These are phyloP conservation scores for Achlya hypogyna DNA, from an alignment of 352 stramenopile genomes.

Conservation along the genomic window DNA sequence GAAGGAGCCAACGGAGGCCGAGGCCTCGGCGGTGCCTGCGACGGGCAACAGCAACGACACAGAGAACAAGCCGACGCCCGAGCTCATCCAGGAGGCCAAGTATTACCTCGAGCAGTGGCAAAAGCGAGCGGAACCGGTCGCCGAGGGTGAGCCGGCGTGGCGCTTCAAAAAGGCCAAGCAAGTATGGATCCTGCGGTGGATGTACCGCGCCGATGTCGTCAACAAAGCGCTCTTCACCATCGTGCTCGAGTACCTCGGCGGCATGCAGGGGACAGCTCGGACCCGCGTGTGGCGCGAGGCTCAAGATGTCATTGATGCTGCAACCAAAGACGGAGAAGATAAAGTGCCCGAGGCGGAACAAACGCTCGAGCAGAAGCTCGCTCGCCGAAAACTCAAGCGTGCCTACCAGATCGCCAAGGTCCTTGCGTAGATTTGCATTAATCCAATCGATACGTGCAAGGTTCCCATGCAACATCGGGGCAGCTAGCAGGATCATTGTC, in stretches of 20 bases:
- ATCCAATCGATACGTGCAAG: no score
- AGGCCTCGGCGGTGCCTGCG: not conserved
- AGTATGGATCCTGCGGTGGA: constrained; percentile 71
- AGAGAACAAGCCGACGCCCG: constrained; percentile 60
- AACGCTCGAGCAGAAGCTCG: constrained; percentile 27
- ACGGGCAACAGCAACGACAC: constrained; percentile 29
- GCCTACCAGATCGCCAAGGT: constrained; percentile 65
- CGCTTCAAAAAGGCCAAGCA: constrained; percentile 86
- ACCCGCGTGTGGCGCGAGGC: constrained; percentile 59
- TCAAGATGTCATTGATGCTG: constrained; percentile 21
- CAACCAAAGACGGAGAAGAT: not conserved
- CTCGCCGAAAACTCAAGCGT: constrained; percentile 66
- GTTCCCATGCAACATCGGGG: no score
- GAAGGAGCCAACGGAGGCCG: not conserved
- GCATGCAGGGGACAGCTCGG: constrained; percentile 55
- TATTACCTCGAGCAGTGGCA: constrained; percentile 79
- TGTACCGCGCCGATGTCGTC: constrained; percentile 70
- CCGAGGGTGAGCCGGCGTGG: constrained; percentile 47
- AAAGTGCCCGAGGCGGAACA: constrained; percentile 12
- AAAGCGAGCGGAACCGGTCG: constrained; percentile 31
- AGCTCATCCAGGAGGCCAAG: constrained; percentile 71
- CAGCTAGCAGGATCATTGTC: no score
- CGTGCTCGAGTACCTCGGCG: constrained; percentile 61
- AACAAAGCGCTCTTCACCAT: constrained; percentile 69
- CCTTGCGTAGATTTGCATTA: no score